Evolutionary conservation across 805 yeast genomes (phyloP).

Genomic region (Kodamaea neixiangensis): DNA sequence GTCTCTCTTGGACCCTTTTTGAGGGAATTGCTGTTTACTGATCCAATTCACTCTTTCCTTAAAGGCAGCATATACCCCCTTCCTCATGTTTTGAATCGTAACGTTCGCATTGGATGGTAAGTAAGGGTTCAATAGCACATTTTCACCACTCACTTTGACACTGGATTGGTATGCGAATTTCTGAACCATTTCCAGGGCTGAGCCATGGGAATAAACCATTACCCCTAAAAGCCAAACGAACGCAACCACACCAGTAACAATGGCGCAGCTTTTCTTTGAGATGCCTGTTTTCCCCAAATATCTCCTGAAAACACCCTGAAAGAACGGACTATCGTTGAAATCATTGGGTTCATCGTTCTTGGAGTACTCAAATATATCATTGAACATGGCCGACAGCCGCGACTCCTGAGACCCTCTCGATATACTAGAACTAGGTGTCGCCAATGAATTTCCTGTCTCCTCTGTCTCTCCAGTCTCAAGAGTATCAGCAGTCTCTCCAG

Average conservation of each 20-base stretch:
- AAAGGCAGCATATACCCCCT: constrained; percentile 24
- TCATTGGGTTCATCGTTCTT: constrained; percentile 16
- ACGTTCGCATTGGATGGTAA: constrained; percentile 27
- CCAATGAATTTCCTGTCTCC: background rate
- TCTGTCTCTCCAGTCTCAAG: constrained; percentile 2
- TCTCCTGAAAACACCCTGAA: constrained; percentile 22
- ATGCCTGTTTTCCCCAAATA: constrained; percentile 17
- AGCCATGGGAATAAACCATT: constrained; percentile 26
- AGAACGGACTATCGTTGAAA: constrained; percentile 24
- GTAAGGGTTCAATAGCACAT: constrained; percentile 34
- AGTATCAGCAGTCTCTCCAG: constrained; percentile 4
- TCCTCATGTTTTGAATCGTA: constrained; percentile 25
- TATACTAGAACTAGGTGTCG: constrained; percentile 5
- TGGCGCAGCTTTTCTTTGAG: constrained; percentile 5
- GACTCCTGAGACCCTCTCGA: constrained; percentile 19
- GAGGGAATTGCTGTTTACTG: constrained; percentile 32
- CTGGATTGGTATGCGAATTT: constrained; percentile 18
- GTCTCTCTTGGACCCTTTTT: constrained; percentile 2
- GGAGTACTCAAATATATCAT: constrained; percentile 25
- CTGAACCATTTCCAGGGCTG: constrained; percentile 18
- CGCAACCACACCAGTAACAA: constrained; percentile 7
- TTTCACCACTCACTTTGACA: constrained; percentile 26
- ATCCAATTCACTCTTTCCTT: constrained; percentile 30
- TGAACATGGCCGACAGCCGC: constrained; percentile 29
- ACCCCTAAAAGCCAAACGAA: constrained; percentile 30